Conservation (phyloP, 768 basidiomycete genomes). For the Lenzites betulinus region DNA sequence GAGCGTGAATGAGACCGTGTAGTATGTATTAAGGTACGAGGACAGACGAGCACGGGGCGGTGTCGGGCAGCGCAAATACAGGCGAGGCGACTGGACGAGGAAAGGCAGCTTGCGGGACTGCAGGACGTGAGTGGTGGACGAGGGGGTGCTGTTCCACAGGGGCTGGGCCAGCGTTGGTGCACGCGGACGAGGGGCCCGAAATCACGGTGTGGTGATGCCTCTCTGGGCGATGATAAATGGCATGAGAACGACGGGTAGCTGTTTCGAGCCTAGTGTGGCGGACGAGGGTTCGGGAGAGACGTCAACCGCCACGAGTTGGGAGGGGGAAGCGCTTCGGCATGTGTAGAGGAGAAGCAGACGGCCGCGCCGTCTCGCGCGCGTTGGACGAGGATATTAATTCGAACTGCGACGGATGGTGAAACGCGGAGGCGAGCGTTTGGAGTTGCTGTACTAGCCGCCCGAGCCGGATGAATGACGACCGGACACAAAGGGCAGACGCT, state of each 20-base stretch:
- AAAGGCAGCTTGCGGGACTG: neutral
- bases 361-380: too few relatives aligned
- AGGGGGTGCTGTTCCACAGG: too few relatives aligned
- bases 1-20: too few relatives aligned
- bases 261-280: constrained; percentile 8
- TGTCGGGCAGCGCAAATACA: too few relatives aligned
- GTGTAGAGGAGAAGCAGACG: neutral
- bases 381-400: neutral
- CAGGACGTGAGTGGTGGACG: neutral
- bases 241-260: constrained; percentile 8
- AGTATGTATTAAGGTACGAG: too few relatives aligned
- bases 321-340: constrained; percentile 8
- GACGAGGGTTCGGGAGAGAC: constrained; percentile 4
- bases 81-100: too few relatives aligned
- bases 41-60: too few relatives aligned
- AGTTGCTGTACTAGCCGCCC: neutral
- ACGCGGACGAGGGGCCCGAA: neutral
- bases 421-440: neutral
- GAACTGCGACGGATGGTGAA: neutral
- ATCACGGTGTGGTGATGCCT: constrained; percentile 4
- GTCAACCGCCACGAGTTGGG: constrained; percentile 13
- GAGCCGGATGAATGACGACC: neutral
- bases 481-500: neutral
- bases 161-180: too few relatives aligned
- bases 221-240: neutral